Evolutionary conservation across 1,284 basidiomycete species (phyloP).

Genomic region (Trichosporon ovoides): DNA sequence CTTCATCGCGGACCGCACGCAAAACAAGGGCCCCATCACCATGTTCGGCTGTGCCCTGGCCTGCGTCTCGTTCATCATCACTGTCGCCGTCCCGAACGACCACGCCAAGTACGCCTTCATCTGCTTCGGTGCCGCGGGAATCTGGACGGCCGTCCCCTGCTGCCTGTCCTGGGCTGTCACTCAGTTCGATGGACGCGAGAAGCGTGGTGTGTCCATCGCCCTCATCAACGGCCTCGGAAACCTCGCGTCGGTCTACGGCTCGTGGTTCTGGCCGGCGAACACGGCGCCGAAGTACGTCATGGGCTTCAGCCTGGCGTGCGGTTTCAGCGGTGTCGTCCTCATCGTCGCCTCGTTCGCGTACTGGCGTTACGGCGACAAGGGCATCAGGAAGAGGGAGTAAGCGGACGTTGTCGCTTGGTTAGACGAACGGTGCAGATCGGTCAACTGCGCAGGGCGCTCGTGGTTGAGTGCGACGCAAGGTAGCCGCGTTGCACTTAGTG

Average conservation of each 20-base stretch:
- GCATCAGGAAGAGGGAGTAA: slow-evolving; percentile 20
- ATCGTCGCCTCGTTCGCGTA: slow-evolving; percentile 24
- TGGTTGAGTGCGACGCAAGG: too few relatives aligned
- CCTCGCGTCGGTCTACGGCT: slow-evolving; percentile 42
- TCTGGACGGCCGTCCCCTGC: slow-evolving; percentile 45
- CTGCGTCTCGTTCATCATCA: slow-evolving; percentile 40
- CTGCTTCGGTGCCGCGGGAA: slow-evolving; percentile 45
- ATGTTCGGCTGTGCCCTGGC: slow-evolving; percentile 28
- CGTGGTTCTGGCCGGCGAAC: slow-evolving; percentile 44
- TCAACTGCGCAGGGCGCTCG: too few relatives aligned
- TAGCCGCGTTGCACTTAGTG: too few relatives aligned
- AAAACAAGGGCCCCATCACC: slow-evolving; percentile 44
- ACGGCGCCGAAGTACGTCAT: slow-evolving; percentile 38
- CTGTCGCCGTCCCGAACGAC: slow-evolving; percentile 33
- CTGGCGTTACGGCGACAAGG: slow-evolving; percentile 39
- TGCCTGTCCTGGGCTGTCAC: slow-evolving; percentile 45
- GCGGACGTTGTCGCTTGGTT: neutral
- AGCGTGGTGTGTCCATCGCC: slow-evolving; percentile 45
- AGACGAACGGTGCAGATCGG: neutral
- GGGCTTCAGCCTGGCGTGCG: slow-evolving; percentile 43
- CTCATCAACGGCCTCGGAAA: slow-evolving; percentile 46
- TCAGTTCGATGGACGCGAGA: slow-evolving; percentile 45
- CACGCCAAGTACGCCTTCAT: slow-evolving; percentile 46
- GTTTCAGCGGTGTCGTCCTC: slow-evolving; percentile 32
- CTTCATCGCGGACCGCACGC: slow-evolving; percentile 40